Percentiles rank a stretch among this genome's conserved stretches.
These are phyloP conservation scores for Thuja plicata DNA, from an alignment of 83 land plant genomes.

Conservation along the genomic window DNA sequence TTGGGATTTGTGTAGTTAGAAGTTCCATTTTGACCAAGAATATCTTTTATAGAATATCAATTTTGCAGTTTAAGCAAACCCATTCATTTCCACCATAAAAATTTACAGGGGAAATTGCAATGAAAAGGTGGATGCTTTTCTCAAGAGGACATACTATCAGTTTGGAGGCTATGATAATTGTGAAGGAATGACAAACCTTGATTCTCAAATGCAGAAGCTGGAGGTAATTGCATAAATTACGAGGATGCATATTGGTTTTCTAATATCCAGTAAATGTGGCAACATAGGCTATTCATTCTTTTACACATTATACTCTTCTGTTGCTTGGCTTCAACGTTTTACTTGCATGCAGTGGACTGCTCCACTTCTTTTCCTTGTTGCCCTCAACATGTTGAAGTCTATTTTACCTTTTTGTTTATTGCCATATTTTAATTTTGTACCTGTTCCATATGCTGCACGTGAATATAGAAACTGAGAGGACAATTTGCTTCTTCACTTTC, in stretches of 20 bases:
- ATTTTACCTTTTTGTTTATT: neutral
- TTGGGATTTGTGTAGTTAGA: neutral
- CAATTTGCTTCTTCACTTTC: neutral
- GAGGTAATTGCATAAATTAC: conserved; percentile 36
- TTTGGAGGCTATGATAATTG: conserved; percentile 53
- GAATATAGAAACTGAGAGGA: neutral
- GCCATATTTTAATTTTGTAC: neutral
- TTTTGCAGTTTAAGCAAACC: neutral
- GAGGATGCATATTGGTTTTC: conserved; percentile 5
- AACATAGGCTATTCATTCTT: neutral
- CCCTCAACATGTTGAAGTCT: neutral
- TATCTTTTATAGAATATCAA: neutral
- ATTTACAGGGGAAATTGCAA: conserved; percentile 47
- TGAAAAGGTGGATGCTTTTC: conserved; percentile 52
- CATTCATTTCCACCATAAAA: neutral
- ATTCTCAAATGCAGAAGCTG: conserved; percentile 38
- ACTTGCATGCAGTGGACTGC: neutral
- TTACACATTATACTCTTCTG: neutral
- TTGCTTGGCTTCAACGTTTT: neutral
- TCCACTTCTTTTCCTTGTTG: neutral
- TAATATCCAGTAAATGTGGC: neutral
- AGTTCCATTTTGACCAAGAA: neutral
- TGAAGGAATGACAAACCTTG: conserved; percentile 60
- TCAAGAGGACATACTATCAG: conserved; percentile 43
- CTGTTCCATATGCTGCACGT: neutral